phyloP scores from a whole-genome alignment of 768 basidiomycete genomes.

The Mrakia blollopis region DNA sequence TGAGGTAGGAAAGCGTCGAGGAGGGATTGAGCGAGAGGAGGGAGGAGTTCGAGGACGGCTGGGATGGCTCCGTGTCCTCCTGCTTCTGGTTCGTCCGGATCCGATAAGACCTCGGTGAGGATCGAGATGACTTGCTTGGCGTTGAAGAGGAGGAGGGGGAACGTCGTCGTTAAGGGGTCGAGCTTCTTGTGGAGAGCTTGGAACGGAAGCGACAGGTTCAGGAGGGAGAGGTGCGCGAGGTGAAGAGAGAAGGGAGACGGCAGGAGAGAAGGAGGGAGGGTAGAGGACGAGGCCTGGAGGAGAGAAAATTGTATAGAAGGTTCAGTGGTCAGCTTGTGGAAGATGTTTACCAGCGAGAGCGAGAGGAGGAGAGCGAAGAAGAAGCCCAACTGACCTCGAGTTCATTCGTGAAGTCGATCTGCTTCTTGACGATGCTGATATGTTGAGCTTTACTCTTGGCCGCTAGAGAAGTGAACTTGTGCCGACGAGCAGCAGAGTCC shows the following conservation, averaged over 20 bases:
- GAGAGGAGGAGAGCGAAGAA: not conserved
- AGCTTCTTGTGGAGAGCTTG: slow-evolving; percentile 39
- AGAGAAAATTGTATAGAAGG: not conserved
- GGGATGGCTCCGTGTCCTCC: slow-evolving; percentile 42
- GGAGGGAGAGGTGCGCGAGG: slow-evolving; percentile 41
- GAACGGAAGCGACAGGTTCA: slow-evolving; percentile 43
- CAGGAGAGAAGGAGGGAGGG: slow-evolving; percentile 17
- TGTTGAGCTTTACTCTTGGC: slow-evolving; percentile 14
- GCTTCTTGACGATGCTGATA: slow-evolving; percentile 18
- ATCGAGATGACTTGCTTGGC: slow-evolving; percentile 35
- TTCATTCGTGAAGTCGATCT: slow-evolving; percentile 12
- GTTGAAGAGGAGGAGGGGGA: slow-evolving; percentile 44
- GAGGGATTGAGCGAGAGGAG: slow-evolving; percentile 18
- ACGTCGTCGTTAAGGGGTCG: slow-evolving; percentile 39
- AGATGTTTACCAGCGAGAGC: not conserved
- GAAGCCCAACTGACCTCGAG: slow-evolving; percentile 19
- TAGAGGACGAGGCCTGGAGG: slow-evolving; percentile 7
- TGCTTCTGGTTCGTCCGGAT: slow-evolving; percentile 36
- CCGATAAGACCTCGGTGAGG: slow-evolving; percentile 39
- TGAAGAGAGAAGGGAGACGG: slow-evolving; percentile 31
- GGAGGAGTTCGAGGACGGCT: slow-evolving; percentile 33
- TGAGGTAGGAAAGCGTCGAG: slow-evolving; percentile 34
- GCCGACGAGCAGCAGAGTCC: slow-evolving; percentile 20
- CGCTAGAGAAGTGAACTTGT: slow-evolving; percentile 23
- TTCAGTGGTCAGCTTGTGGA: not conserved